Conservation (phyloP, 108 stramenopile species). For the Cyclotella kingstonii region DNA sequence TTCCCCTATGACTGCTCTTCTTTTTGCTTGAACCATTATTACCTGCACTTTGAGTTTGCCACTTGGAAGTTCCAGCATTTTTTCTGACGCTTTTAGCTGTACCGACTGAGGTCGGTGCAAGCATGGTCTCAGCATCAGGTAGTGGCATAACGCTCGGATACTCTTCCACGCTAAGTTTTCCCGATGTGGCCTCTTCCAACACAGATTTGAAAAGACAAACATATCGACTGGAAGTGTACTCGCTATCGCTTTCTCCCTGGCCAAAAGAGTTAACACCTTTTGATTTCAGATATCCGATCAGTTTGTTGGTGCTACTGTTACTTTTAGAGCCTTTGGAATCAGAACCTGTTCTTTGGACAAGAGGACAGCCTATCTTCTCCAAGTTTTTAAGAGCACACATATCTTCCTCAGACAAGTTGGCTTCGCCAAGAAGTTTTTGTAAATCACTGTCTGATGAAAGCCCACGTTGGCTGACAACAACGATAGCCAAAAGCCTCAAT, state of each 20-base stretch:
- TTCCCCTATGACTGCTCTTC: constrained; percentile 47
- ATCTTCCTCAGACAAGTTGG: constrained; percentile 56
- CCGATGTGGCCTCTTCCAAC: constrained; percentile 60
- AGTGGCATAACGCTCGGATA: constrained; percentile 89
- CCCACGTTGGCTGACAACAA: constrained; percentile 82
- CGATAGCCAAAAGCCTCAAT: constrained; percentile 83
- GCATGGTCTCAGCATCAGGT: constrained; percentile 54
- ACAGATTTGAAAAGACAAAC: constrained; percentile 68
- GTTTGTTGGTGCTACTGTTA: too few relatives aligned
- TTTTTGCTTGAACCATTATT: constrained; percentile 21
- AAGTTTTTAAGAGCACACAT: constrained; percentile 59
- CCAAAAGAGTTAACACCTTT: constrained; percentile 14
- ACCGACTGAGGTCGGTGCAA: constrained; percentile 8
- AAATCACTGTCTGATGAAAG: constrained; percentile 52
- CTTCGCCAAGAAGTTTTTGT: constrained; percentile 64
- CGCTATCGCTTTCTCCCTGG: constrained; percentile 59
- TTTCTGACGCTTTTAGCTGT: constrained; percentile 52
- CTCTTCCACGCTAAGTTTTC: constrained; percentile 71
- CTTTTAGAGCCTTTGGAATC: constrained; percentile 1
- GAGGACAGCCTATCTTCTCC: constrained; percentile 68
- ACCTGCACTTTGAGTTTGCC: constrained; percentile 40
- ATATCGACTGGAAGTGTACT: constrained; percentile 84
- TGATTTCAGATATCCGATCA: constrained; percentile 16
- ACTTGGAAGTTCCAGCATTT: constrained; percentile 34
- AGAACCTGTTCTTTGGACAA: constrained; percentile 19